Evolutionary conservation across 2,329 filamentous ascomycete genomes (phyloP), one percentile per base, ranked within the genome.

Genomic region (Fusarium albidum): DNA sequence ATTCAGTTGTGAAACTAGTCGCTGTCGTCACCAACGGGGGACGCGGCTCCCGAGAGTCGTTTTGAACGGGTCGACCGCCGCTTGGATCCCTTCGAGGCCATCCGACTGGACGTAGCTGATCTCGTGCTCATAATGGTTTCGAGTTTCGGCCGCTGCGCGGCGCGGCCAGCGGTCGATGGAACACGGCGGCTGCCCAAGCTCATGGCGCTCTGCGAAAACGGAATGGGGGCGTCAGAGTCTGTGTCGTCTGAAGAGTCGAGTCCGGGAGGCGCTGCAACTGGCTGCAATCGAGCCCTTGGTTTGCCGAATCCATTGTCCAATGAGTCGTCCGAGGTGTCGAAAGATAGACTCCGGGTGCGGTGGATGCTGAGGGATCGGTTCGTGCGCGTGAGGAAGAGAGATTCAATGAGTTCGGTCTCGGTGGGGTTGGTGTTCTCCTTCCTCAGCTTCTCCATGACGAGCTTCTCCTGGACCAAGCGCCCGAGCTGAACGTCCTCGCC

Each of bases 91-190:
- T 66, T 71, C 13, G 68, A 70, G 40, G 64, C 55, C 40, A 67
- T 62, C 17, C 67, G 66, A 35, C 64, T 69, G 52, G 63, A 66
- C 26, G 63, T 58, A 29, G 60, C 59, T 18, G 69, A 68, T 32
- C 76, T 72, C 14, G 74, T 75, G 68, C 79, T 79, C 42, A 71
- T 54, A 14, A 81, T 81, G 9, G 79, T 81, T 51, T 78, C 73
- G 29, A 82, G 69, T 62, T 75, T 78, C 5, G 78, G 77, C 38
- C 76, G 71, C 55, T 75, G 74, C 1, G 72, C 75, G 29, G 70
- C 74, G 52, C 74, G 73, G 9, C 66, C 64, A 12, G 64, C 52
- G 8, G 62, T 52, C 26, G 67, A 68, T 29, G 42, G 41, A 14
- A 52, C 52, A 25, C 51, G 59, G 18, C 64, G 59, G 32, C 67